Evolutionary conservation across 768 basidiomycete species (phyloP).

Genomic region (Baorangia bicolor): DNA sequence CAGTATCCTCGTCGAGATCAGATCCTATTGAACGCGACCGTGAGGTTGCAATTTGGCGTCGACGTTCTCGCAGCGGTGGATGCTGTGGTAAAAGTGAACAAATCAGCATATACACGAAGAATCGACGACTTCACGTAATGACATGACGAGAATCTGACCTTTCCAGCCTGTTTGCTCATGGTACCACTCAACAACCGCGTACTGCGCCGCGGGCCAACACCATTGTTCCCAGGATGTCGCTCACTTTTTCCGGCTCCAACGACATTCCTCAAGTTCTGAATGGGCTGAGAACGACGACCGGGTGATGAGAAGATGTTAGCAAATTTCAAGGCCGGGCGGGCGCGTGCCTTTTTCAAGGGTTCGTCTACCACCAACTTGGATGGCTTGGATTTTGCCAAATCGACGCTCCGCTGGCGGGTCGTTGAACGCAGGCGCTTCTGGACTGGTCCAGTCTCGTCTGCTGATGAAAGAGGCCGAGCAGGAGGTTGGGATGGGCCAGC

Average conservation of each 20-base stretch:
- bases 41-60: conserved; percentile 51
- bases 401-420: conserved; percentile 50
- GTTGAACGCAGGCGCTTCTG: conserved; percentile 73
- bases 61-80: conserved; percentile 51
- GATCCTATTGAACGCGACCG: conserved; percentile 67
- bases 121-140: not conserved
- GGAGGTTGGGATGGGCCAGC: conserved; percentile 46
- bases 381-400: conserved; percentile 52
- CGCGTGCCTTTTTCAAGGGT: conserved; percentile 87
- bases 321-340: conserved; percentile 84
- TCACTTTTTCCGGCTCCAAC: conserved; percentile 52
- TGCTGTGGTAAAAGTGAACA: conserved; percentile 27
- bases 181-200: conserved; percentile 65
- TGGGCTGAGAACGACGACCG: conserved; percentile 75
- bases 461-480: conserved; percentile 72
- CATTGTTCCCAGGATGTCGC: conserved; percentile 41
- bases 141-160: conserved; percentile 42
- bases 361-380: conserved; percentile 65
- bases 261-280: conserved; percentile 60
- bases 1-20: conserved; percentile 66
- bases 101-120: conserved; percentile 5
- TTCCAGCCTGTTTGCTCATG: conserved; percentile 50
- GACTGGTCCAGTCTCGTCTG: conserved; percentile 78
- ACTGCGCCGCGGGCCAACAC: conserved; percentile 63
- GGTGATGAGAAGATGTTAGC: conserved; percentile 87